Evolutionary conservation across 1,284 basidiomycete genomes (phyloP).

Genomic region (Puccinia horiana): DNA sequence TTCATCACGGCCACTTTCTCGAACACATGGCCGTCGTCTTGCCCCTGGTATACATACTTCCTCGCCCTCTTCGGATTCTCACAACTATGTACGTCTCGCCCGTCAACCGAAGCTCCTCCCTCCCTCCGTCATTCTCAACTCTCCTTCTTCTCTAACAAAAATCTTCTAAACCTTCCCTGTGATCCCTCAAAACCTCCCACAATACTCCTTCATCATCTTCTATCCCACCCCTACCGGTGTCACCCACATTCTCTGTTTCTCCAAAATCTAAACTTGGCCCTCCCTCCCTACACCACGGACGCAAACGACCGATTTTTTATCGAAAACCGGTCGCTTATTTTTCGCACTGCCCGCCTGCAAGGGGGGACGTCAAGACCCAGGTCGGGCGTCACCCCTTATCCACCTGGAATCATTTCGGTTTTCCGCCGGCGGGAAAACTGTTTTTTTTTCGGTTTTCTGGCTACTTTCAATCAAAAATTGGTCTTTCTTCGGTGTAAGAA

Average conservation of each 20-base stretch:
- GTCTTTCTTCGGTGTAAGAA: no score
- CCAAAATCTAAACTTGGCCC: background rate
- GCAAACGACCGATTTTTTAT: no score
- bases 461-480: no score
- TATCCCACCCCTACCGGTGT: background rate
- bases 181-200: background rate
- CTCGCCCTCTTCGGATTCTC: conserved; percentile 18
- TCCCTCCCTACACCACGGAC: no score
- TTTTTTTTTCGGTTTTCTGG: no score
- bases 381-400: no score
- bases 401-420: no score
- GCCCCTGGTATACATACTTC: background rate
- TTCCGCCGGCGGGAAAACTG: no score
- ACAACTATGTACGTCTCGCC: conserved; percentile 6
- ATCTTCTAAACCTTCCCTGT: background rate
- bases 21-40: conserved; percentile 23
- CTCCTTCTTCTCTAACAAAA: background rate
- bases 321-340: no score
- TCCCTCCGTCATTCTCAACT: background rate
- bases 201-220: background rate
- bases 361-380: no score
- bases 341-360: no score
- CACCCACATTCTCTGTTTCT: background rate
- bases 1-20: conserved; percentile 25
- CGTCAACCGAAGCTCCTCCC: background rate